Conservation (phyloP, 2,329 filamentous ascomycete species). For the Alternaria sp. region DNA sequence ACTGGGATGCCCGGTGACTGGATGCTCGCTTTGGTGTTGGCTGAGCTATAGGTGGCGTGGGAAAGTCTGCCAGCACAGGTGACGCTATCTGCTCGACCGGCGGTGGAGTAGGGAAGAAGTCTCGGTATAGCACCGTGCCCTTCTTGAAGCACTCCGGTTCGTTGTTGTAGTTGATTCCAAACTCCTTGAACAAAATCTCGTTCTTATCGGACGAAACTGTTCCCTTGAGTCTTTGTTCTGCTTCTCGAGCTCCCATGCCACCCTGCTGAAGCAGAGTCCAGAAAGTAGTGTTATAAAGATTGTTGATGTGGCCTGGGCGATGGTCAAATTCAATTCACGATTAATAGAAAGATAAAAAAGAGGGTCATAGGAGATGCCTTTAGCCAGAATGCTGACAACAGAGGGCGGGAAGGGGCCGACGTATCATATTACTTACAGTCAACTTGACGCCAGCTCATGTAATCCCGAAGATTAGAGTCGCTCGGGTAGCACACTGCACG, state of each 20-base stretch:
- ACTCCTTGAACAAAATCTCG: constrained; percentile 89
- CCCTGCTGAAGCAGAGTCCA: constrained; percentile 86
- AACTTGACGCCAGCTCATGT: constrained; percentile 95
- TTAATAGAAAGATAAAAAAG: background rate
- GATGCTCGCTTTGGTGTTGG: constrained; percentile 23
- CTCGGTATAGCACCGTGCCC: constrained; percentile 87
- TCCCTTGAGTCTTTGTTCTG: constrained; percentile 82
- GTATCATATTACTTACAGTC: constrained; percentile 72
- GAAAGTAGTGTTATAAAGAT: constrained; percentile 97
- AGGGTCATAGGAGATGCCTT: background rate
- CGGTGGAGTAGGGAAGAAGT: constrained; percentile 53
- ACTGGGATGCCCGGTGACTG: constrained; percentile 27
- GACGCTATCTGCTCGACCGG: constrained; percentile 20
- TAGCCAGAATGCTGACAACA: background rate
- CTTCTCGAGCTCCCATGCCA: constrained; percentile 76
- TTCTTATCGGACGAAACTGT: constrained; percentile 90
- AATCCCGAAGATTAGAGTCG: constrained; percentile 83
- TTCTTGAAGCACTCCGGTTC: constrained; percentile 93
- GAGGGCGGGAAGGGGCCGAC: background rate
- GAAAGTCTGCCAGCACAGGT: constrained; percentile 15
- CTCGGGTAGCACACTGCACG: constrained; percentile 90
- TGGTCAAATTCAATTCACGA: background rate
- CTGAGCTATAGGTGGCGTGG: constrained; percentile 28
- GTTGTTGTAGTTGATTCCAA: constrained; percentile 97
- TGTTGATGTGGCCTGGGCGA: constrained; percentile 86